Percentiles rank a stretch among this genome's conserved stretches.
phyloP scores from a whole-genome alignment of 2,329 filamentous ascomycete species.

The Claviceps capensis region DNA sequence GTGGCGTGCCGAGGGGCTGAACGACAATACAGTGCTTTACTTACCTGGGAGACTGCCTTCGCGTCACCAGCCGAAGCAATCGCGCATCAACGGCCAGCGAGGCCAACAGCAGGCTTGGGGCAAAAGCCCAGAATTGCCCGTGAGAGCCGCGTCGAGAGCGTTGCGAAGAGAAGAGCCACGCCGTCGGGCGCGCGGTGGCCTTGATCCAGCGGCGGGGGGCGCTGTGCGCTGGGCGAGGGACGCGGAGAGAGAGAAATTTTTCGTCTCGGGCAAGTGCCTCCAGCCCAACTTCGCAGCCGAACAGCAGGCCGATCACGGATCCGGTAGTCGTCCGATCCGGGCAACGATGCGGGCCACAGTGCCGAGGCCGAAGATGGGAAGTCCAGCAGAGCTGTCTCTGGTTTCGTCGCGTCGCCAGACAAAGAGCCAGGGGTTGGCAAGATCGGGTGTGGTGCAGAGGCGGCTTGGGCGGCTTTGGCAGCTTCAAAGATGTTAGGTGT shows the following conservation, averaged over 20 bases:
- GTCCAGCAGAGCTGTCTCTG: not conserved
- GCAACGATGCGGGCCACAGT: constrained; percentile 6
- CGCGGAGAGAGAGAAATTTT: constrained; percentile 21
- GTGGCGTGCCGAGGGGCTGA: not conserved
- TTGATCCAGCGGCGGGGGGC: constrained; percentile 9
- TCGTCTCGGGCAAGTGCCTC: constrained; percentile 11
- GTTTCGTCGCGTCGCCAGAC: not conserved
- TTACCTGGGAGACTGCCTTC: constrained; percentile 1
- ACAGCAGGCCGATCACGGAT: constrained; percentile 2
- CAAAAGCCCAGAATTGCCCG: not conserved
- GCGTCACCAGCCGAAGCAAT: constrained; percentile 1
- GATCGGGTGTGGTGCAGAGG: not conserved
- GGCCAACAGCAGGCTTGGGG: not conserved
- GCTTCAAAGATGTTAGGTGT: constrained; percentile 2
- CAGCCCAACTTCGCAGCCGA: constrained; percentile 7
- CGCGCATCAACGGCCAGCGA: constrained; percentile 1
- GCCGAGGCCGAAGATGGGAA: constrained; percentile 2
- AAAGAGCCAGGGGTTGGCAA: constrained; percentile 1
- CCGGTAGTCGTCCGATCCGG: constrained; percentile 5
- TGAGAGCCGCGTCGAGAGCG: not conserved
- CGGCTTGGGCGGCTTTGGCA: not conserved
- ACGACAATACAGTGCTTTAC: too few relatives aligned
- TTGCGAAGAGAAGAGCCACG: not conserved
- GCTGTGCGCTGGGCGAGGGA: not conserved
- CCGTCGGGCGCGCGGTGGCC: constrained; percentile 8